phyloP scores from a whole-genome alignment of 768 basidiomycete genomes.

The Suillus alpinus region DNA sequence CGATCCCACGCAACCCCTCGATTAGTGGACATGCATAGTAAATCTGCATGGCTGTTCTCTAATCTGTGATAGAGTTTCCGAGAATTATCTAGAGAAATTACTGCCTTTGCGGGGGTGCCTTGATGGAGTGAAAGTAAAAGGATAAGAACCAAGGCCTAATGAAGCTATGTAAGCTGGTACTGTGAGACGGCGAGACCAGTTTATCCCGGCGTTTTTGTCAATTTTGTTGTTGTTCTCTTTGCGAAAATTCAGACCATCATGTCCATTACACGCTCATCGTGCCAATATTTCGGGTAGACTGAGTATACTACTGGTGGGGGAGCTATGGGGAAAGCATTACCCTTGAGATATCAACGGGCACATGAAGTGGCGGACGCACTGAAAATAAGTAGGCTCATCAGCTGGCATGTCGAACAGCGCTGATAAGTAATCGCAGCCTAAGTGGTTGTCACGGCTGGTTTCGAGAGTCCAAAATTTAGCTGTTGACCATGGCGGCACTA shows the following conservation, averaged over 20 bases:
- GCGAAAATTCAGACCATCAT: background rate
- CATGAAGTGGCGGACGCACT: background rate
- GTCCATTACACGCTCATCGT: background rate
- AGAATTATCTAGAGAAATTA: background rate
- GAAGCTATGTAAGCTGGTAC: background rate
- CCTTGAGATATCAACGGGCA: background rate
- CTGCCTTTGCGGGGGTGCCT: background rate
- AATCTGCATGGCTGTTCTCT: background rate
- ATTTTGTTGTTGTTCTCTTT: background rate
- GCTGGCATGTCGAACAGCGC: background rate
- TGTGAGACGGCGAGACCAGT: background rate
- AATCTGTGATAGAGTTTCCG: constrained; percentile 6
- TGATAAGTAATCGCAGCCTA: background rate
- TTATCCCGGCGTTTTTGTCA: background rate
- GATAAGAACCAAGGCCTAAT: background rate
- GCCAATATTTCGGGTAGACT: background rate
- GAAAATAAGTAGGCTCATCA: background rate
- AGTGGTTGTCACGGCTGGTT: background rate
- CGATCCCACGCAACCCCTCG: constrained; percentile 4
- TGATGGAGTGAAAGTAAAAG: background rate
- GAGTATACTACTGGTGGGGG: background rate
- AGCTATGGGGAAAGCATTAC: background rate
- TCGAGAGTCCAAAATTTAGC: background rate
- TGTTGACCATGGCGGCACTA: background rate
- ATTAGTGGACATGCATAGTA: background rate